These are phyloP conservation scores for Blastobotrys peoriensis DNA, from an alignment of 805 yeast species.

Conservation along the genomic window DNA sequence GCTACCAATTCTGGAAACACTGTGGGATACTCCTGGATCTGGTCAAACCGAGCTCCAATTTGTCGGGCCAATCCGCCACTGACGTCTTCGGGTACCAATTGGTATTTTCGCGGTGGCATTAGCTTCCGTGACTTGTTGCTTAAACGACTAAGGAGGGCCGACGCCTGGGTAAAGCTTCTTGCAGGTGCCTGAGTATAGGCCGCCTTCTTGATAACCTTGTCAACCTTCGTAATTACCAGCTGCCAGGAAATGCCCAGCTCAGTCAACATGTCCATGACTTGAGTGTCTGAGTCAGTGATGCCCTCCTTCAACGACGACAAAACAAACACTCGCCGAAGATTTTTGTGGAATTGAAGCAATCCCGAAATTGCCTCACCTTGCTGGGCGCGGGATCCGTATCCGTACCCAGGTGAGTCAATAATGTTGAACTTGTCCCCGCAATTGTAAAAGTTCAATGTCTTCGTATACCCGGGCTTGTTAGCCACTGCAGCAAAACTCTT, in stretches of 20 bases:
- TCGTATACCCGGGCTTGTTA: conserved; percentile 49
- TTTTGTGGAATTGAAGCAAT: conserved; percentile 51
- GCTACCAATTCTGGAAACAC: conserved; percentile 4
- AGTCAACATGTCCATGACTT: conserved; percentile 45
- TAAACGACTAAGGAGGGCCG: no score
- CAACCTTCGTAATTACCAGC: conserved; percentile 71
- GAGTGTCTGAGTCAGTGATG: conserved; percentile 49
- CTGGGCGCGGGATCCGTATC: conserved; percentile 52
- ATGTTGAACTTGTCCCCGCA: conserved; percentile 57
- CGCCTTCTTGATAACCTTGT: conserved; percentile 46
- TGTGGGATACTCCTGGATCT: conserved; percentile 4
- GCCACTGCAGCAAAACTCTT: conserved; percentile 39
- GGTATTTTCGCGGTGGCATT: no score
- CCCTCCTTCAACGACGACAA: conserved; percentile 59
- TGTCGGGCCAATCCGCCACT: no score
- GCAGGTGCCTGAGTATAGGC: no score
- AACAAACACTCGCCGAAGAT: conserved; percentile 53
- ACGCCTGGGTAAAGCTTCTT: no score
- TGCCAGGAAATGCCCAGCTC: conserved; percentile 62
- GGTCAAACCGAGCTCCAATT: no score
- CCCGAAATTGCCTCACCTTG: conserved; percentile 69
- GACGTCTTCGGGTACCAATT: no score
- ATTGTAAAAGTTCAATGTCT: conserved; percentile 64
- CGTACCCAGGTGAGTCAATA: conserved; percentile 90
- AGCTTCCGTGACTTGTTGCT: no score